Evolutionary conservation across 1,139 yeast species (phyloP), one percentile per base, ranked within the genome.

Genomic region (Taphrina communis): DNA sequence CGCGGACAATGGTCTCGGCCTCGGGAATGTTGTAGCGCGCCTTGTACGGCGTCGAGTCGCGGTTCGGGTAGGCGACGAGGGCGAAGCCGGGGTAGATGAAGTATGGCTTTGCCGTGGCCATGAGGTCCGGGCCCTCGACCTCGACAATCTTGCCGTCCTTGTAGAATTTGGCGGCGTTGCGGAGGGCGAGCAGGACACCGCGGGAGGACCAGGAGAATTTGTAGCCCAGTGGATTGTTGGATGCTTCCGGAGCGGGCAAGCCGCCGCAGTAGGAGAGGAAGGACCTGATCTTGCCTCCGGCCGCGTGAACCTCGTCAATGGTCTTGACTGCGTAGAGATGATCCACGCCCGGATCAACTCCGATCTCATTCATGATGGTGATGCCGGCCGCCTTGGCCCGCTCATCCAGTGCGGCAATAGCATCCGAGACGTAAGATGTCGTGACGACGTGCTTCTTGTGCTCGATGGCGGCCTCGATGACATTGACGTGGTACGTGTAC

Each of bases 171-270:
- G 99, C 99, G 72, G 89, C 83, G 84, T 94, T 94, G 84, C 97
- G 88, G 78, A 94, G 85, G 36, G 99, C 99, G 76, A 94, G 85
- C 77, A 94, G 83, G 59, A 94, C 98, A 81, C 99, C 99, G 81
- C 99, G 88, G 61, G 98, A 92, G 58, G 97, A 91, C 99, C 99
- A 94, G 59, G 98, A 93, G 82, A 94, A 94, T 84, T 94, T 94
- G 86, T 94, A 94, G 74, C 99, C 99, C 79, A 94, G 85, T 71
- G 99, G 99, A 81, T 94, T 94, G 82, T 91, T 97, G 46, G 98
- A 93, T 80, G 88, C 86, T 82, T 94, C 98, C 73, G 99, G 98
- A 41, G 99, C 95, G 75, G 98, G 98, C 77, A 94, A 85, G 75
- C 99, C 99, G 81, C 99, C 99, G 82, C 99, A 94, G 87, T 91